Conservation (phyloP, 164 flowering plant genomes). For the Houttuynia cordata region DNA sequence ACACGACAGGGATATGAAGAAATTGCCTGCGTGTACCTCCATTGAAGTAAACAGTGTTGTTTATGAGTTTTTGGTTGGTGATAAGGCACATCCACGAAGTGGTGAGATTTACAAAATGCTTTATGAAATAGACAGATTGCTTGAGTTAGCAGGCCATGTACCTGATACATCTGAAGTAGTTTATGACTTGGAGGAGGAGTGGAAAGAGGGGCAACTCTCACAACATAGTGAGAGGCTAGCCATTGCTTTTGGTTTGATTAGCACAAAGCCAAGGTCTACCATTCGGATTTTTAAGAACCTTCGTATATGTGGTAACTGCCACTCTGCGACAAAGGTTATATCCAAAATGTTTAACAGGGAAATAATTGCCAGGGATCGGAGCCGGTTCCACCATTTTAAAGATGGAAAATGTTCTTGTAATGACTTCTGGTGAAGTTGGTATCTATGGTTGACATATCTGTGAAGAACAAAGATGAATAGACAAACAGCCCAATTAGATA, state of each 20-base stretch:
- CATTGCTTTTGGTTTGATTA: constrained; percentile 62
- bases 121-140: constrained; percentile 33
- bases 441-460: no score
- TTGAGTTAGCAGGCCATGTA: constrained; percentile 35
- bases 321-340: constrained; percentile 54
- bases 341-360: constrained; percentile 53
- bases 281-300: constrained; percentile 57
- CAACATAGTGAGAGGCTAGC: constrained; percentile 58
- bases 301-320: constrained; percentile 54
- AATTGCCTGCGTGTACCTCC: constrained; percentile 51
- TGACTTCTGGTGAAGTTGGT: constrained; percentile 42
- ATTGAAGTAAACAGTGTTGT: constrained; percentile 53
- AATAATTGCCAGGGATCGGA: constrained; percentile 51
- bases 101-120: constrained; percentile 42
- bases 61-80: constrained; percentile 59
- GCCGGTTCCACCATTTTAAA: constrained; percentile 59
- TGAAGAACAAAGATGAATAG: no score
- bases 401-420: constrained; percentile 56
- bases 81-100: constrained; percentile 39
- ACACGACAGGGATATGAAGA: constrained; percentile 43
- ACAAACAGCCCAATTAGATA: no score
- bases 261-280: constrained; percentile 53
- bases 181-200: constrained; percentile 48
- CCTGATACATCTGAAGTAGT: constrained; percentile 55
- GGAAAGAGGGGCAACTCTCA: constrained; percentile 43